Base-by-base conservation (phyloP, 225 moss, liverwort and hornwort genomes). In the Polytrichum formosum region DNA sequence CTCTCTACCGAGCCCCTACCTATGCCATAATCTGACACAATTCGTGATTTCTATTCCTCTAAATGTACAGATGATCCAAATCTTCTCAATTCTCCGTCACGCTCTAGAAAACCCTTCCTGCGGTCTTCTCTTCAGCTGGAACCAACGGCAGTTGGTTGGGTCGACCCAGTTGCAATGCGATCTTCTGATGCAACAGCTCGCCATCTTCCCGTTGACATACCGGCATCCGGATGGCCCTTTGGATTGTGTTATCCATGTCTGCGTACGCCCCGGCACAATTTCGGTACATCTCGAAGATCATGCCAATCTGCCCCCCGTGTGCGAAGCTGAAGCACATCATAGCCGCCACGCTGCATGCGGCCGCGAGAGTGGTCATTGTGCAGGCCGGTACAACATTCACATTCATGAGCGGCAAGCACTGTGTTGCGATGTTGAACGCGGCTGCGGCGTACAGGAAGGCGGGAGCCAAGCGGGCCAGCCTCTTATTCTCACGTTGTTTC, bases 161-260 rank as follows among this genome's bases (percentile, higher is more conserved):
- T 22, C 86, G 74, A 6, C 91, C 93, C 26, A 91, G 64, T 65
- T 86, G 86, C 21, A 94, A 56, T 0, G 86, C 93, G 55, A 94
- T 85, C 61, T 76, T 85, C 63, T 89, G 80, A 70, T 85, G 85
- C 55, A 89, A 85, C n/a, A 89, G 72, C 67, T 74, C 83, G 5
- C 88, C 88, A 66, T 85, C 76, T 70, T 83, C 80, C 53, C 88
- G 76, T 62, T 83, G 71, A 16, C 80, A 74, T 26, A 89, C 64
- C 18, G 89, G 89, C 33, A 89, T 29, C 56, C 83, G 76, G 64
- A 89, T 80, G 28, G 76, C 74, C 46, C 85, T 73, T 64, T 85
- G 83, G 67, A 89, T 89, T 13, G 77, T 74, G 58, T 83, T 77
- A 76, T 83, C 81, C 46, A 86, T 79, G 55, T 81, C 89, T 56